These are phyloP conservation scores for Boeremia lycopersici DNA, from an alignment of 2,329 filamentous ascomycete species.

Conservation along the genomic window DNA sequence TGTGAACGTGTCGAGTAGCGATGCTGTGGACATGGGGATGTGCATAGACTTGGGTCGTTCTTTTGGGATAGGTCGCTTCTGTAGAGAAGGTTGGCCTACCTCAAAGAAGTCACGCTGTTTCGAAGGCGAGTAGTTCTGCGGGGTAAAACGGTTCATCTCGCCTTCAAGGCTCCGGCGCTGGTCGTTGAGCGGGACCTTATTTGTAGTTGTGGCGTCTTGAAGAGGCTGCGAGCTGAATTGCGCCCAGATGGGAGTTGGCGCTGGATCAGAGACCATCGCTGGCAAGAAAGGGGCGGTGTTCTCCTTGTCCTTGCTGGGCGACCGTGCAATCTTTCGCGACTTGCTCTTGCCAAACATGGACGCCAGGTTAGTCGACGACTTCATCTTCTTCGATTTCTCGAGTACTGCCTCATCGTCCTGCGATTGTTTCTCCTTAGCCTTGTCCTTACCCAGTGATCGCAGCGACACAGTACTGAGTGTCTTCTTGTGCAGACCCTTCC, in stretches of 20 bases:
- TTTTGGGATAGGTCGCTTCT: constrained; percentile 39
- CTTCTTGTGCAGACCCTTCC: constrained; percentile 56
- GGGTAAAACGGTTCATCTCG: constrained; percentile 65
- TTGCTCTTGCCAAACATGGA: constrained; percentile 76
- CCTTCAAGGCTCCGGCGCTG: constrained; percentile 55
- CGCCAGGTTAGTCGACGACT: constrained; percentile 82
- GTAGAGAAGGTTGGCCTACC: constrained; percentile 54
- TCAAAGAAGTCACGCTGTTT: constrained; percentile 67
- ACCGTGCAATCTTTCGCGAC: constrained; percentile 63
- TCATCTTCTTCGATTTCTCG: constrained; percentile 69
- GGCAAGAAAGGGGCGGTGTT: constrained; percentile 70
- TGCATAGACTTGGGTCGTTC: constrained; percentile 60
- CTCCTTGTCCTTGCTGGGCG: constrained; percentile 69
- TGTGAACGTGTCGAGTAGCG: constrained; percentile 48
- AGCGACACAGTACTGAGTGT: constrained; percentile 61
- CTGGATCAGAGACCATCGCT: constrained; percentile 39
- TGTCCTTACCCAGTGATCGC: constrained; percentile 56
- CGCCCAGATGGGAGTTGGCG: constrained; percentile 76
- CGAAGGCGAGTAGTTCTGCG: constrained; percentile 63
- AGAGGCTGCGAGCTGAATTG: constrained; percentile 64
- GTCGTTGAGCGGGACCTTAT: constrained; percentile 53
- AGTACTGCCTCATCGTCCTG: constrained; percentile 35
- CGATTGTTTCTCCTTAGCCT: constrained; percentile 37
- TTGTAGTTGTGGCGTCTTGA: constrained; percentile 43
- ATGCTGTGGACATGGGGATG: constrained; percentile 50